A percentile compares a stretch with the other conserved stretches of the same genome.
Conservation (phyloP, 1,284 basidiomycete species). For the Neonothopanus nambi region DNA sequence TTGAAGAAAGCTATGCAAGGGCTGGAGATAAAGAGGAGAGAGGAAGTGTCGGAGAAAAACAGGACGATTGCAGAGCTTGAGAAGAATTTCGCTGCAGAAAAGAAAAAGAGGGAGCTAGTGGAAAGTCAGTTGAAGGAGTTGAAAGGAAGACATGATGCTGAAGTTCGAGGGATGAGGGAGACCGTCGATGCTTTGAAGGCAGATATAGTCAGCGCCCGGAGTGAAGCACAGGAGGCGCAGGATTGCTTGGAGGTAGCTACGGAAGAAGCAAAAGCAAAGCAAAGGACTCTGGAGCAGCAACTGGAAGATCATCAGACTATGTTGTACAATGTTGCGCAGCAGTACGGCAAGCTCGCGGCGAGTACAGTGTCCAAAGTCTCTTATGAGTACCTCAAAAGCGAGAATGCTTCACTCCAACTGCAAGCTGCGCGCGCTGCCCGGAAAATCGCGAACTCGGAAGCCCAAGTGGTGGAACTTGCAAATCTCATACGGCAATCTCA, state of each 20-base stretch:
- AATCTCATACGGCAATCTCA: constrained; percentile 58
- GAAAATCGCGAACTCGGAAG: constrained; percentile 66
- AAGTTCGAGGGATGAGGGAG: constrained; percentile 42
- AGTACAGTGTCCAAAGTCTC: constrained; percentile 43
- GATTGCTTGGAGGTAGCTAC: constrained; percentile 33
- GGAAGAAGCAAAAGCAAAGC: constrained; percentile 31
- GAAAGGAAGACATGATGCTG: constrained; percentile 36
- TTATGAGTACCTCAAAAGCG: constrained; percentile 45
- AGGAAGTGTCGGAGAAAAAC: constrained; percentile 57
- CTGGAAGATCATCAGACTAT: constrained; percentile 48
- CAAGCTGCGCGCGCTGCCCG: constrained; percentile 38
- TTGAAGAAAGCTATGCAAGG: constrained; percentile 51
- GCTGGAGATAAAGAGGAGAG: constrained; percentile 49
- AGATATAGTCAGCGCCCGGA: constrained; percentile 38
- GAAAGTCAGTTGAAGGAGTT: constrained; percentile 47
- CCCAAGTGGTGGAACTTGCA: constrained; percentile 64
- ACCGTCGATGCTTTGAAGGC: constrained; percentile 36
- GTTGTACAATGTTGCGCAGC: constrained; percentile 48
- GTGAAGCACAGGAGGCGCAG: constrained; percentile 31
- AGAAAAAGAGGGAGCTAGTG: constrained; percentile 45
- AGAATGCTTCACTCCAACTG: constrained; percentile 41
- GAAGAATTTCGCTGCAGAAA: constrained; percentile 48
- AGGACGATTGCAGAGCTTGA: constrained; percentile 57
- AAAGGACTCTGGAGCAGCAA: constrained; percentile 47
- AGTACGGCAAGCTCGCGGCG: constrained; percentile 60